A percentile compares a stretch with the other conserved stretches of the same genome.
phyloP scores from a whole-genome alignment of 805 yeast genomes.

The Candida verbasci region DNA sequence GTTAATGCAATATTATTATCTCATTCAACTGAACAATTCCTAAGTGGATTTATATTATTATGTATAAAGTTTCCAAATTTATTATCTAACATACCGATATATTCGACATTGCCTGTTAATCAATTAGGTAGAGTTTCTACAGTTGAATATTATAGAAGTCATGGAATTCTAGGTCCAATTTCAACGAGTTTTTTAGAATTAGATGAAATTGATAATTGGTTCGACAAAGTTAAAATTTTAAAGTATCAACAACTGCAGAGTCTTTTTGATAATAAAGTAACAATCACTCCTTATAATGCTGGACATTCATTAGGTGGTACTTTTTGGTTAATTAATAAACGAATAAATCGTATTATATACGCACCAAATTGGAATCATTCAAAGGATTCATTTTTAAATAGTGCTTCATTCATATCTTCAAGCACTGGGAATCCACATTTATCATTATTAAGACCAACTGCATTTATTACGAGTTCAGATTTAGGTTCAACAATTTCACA shows the following conservation, averaged over 20 bases:
- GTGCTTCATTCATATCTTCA: slow-evolving; percentile 26
- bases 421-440: slow-evolving; percentile 58
- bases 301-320: slow-evolving; percentile 96
- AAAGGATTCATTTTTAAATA: slow-evolving; percentile 72
- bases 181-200: slow-evolving; percentile 54
- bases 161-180: slow-evolving; percentile 73
- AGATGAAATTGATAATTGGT: slow-evolving; percentile 73
- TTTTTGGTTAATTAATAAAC: slow-evolving; percentile 72
- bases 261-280: slow-evolving; percentile 58
- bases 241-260: slow-evolving; percentile 77
- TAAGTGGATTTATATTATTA: slow-evolving; percentile 75
- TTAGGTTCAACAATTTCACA: slow-evolving; percentile 63
- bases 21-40: slow-evolving; percentile 74
- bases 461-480: slow-evolving; percentile 70
- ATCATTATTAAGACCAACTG: slow-evolving; percentile 70
- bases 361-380: slow-evolving; percentile 97
- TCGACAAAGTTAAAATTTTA: slow-evolving; percentile 63
- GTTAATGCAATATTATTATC: slow-evolving; percentile 76
- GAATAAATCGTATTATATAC: slow-evolving; percentile 76
- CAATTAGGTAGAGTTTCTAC: slow-evolving; percentile 84
- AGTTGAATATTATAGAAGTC: slow-evolving; percentile 71
- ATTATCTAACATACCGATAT: slow-evolving; percentile 63
- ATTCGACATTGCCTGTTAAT: slow-evolving; percentile 85
- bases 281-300: slow-evolving; percentile 78
- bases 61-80: slow-evolving; percentile 54